A percentile compares a stretch with the other conserved stretches of the same genome.
Evolutionary conservation across 192 early-diverging fungal genomes (phyloP).

Genomic region (Coemansia sp.): DNA sequence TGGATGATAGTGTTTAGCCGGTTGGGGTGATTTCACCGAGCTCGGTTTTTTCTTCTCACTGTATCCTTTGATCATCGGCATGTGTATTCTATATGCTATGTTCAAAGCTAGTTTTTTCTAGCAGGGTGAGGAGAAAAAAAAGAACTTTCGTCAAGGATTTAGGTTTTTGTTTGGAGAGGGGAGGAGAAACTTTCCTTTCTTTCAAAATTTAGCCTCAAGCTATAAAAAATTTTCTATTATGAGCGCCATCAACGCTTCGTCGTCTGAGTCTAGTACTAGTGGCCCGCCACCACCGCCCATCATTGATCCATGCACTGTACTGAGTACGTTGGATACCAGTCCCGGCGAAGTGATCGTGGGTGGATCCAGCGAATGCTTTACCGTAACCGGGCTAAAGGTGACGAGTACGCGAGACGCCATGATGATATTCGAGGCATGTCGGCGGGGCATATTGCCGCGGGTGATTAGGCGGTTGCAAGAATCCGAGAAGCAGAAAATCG

Average conservation of each 20-base stretch:
- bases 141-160: too few relatives aligned
- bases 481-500: constrained; percentile 66
- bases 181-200: not conserved
- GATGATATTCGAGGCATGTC: constrained; percentile 75
- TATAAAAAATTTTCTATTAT: not conserved
- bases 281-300: not conserved
- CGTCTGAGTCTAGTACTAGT: not conserved
- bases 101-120: not conserved
- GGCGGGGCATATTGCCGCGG: constrained; percentile 63
- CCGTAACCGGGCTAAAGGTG: constrained; percentile 40
- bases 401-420: constrained; percentile 67
- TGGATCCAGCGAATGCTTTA: constrained; percentile 28
- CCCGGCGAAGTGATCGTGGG: constrained; percentile 42
- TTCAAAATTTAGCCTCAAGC: not conserved
- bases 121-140: too few relatives aligned
- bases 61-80: not conserved
- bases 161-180: not conserved
- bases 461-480: constrained; percentile 72
- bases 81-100: not conserved
- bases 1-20: not conserved
- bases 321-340: constrained; percentile 11
- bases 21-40: not conserved
- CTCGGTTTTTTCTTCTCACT: not conserved
- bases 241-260: not conserved
- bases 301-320: constrained; percentile 15